phyloP scores from a whole-genome alignment of 78 protist species.

The Dictyostelium intermedium region DNA sequence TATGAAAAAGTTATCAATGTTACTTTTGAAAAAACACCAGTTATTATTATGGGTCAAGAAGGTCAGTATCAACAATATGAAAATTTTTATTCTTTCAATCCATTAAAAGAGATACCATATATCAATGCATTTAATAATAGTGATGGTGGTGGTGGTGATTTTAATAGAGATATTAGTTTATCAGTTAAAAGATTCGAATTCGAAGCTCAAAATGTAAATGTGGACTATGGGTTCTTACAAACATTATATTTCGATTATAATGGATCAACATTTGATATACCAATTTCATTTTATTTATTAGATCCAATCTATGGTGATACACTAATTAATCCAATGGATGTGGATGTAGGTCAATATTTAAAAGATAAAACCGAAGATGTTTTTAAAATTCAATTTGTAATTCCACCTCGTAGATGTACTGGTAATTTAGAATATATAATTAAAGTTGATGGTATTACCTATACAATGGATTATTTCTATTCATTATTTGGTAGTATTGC shows the following conservation, averaged over 20 bases:
- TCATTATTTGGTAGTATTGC: not conserved
- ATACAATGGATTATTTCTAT: not conserved
- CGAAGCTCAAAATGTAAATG: not conserved
- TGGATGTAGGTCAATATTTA: not conserved
- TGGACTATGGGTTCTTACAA: not conserved
- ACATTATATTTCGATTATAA: not conserved
- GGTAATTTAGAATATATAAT: not conserved
- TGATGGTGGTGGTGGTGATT: too few species aligned
- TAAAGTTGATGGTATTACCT: not conserved
- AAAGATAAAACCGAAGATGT: not conserved
- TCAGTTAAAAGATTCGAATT: not conserved
- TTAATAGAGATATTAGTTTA: not conserved
- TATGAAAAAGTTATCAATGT: not conserved
- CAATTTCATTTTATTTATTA: not conserved
- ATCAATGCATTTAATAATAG: not conserved
- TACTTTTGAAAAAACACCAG: not conserved
- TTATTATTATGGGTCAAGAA: not conserved
- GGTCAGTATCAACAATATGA: not conserved
- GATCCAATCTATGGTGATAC: not conserved
- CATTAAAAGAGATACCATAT: not conserved
- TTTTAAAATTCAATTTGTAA: not conserved
- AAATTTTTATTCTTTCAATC: not conserved
- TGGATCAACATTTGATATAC: not conserved
- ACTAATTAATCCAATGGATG: not conserved
- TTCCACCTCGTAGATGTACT: not conserved